These are phyloP conservation scores for Knufia petricola DNA, from an alignment of 2,329 filamentous ascomycete genomes.

Conservation along the genomic window DNA sequence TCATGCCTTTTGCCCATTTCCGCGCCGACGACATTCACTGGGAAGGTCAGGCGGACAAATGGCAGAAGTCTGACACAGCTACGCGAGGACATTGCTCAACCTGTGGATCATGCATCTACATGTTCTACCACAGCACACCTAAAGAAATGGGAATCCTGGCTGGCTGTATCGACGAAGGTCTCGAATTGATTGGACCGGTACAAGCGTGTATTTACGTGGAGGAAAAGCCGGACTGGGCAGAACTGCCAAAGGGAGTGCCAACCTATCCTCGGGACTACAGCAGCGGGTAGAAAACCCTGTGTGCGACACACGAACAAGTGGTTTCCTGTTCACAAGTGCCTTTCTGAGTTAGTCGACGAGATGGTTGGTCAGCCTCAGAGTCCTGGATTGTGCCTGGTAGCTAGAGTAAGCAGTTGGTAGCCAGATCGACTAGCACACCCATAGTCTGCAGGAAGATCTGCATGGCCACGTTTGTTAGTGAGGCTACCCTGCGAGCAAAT, in stretches of 20 bases:
- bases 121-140: conserved; percentile 31
- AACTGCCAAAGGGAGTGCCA: conserved; percentile 30
- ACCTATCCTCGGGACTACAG: not conserved
- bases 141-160: conserved; percentile 30
- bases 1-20: conserved; percentile 35
- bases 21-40: conserved; percentile 25
- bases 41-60: conserved; percentile 27
- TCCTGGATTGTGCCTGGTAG: too few relatives aligned
- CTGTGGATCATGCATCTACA: conserved; percentile 40
- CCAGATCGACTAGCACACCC: too few relatives aligned
- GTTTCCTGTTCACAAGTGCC: too few relatives aligned
- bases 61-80: conserved; percentile 31
- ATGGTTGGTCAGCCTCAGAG: too few relatives aligned
- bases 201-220: conserved; percentile 37
- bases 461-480: too few relatives aligned
- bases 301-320: not conserved
- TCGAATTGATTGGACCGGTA: conserved; percentile 23
- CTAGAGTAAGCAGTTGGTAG: too few relatives aligned
- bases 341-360: too few relatives aligned
- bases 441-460: too few relatives aligned
- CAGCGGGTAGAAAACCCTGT: too few relatives aligned
- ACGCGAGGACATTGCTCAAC: conserved; percentile 36
- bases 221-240: conserved; percentile 33
- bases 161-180: conserved; percentile 34
- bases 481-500: too few relatives aligned